These are phyloP conservation scores for Dysphania ambrosioides DNA, from an alignment of 148 eudicot species.

Conservation along the genomic window DNA sequence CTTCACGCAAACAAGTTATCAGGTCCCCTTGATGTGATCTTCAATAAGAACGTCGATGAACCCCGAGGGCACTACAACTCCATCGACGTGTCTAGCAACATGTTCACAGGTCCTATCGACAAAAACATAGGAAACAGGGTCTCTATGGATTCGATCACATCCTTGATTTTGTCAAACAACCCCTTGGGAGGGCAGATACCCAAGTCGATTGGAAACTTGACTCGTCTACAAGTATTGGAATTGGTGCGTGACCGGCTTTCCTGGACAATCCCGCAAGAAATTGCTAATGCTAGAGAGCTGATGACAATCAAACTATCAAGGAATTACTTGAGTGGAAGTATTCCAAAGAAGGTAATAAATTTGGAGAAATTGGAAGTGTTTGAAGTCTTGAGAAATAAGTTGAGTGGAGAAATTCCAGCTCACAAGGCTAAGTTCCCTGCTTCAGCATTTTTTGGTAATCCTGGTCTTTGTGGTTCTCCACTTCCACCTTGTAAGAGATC, in stretches of 20 bases:
- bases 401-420: conserved; percentile 59
- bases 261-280: conserved; percentile 47
- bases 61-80: conserved; percentile 55
- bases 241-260: conserved; percentile 31
- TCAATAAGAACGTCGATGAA: conserved; percentile 27
- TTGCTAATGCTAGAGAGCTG: conserved; percentile 37
- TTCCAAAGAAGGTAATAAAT: conserved; percentile 50
- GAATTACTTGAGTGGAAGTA: conserved; percentile 48
- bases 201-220: conserved; percentile 46
- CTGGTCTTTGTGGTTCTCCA: conserved; percentile 73
- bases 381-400: conserved; percentile 52
- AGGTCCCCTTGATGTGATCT: conserved; percentile 37
- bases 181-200: conserved; percentile 57
- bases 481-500: conserved; percentile 63
- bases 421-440: conserved; percentile 47
- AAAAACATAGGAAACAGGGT: conserved; percentile 34
- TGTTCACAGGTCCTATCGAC: conserved; percentile 45
- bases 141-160: conserved; percentile 36
- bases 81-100: conserved; percentile 53
- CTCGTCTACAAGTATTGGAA: conserved; percentile 30
- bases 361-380: conserved; percentile 37
- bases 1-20: conserved; percentile 58
- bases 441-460: conserved; percentile 52
- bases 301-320: conserved; percentile 37
- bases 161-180: conserved; percentile 55